Percentiles rank a stretch among this genome's conserved stretches.
Conservation (phyloP, 1,284 basidiomycete species). For the Heterobasidion irregulare region DNA sequence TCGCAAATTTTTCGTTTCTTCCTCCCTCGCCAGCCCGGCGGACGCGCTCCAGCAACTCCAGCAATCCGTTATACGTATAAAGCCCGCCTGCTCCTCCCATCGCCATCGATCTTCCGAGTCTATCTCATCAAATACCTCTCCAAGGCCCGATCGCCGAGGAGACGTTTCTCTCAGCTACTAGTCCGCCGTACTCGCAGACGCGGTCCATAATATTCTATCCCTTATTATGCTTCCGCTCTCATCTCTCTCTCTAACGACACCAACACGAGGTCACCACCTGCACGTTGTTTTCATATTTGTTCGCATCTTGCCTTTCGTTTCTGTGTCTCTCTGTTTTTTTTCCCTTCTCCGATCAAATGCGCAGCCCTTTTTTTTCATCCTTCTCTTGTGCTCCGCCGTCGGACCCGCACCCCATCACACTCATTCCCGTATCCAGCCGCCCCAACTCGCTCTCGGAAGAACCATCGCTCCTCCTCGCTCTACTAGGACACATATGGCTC, state of each 20-base stretch:
- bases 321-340: constrained; percentile 1
- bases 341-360: background rate
- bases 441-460: too few relatives aligned
- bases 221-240: constrained; percentile 3
- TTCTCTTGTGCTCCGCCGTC: background rate
- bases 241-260: constrained; percentile 4
- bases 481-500: background rate
- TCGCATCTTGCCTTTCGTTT: background rate
- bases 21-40: too few relatives aligned
- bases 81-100: background rate
- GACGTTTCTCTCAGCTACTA: background rate
- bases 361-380: background rate
- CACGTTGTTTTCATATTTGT: constrained; percentile 1
- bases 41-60: too few relatives aligned
- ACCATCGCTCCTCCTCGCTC: background rate
- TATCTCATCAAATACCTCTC: background rate
- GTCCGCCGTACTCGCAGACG: background rate
- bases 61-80: background rate
- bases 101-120: constrained; percentile 2
- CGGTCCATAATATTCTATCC: background rate
- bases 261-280: constrained; percentile 8
- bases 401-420: background rate
- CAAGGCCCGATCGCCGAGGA: background rate
- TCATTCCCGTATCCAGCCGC: too few relatives aligned
- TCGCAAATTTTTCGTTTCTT: background rate